Percentiles rank a stretch among this genome's conserved stretches.
These are phyloP conservation scores for Thymus mandschuricus DNA, from an alignment of 257 asterid genomes.

Conservation along the genomic window DNA sequence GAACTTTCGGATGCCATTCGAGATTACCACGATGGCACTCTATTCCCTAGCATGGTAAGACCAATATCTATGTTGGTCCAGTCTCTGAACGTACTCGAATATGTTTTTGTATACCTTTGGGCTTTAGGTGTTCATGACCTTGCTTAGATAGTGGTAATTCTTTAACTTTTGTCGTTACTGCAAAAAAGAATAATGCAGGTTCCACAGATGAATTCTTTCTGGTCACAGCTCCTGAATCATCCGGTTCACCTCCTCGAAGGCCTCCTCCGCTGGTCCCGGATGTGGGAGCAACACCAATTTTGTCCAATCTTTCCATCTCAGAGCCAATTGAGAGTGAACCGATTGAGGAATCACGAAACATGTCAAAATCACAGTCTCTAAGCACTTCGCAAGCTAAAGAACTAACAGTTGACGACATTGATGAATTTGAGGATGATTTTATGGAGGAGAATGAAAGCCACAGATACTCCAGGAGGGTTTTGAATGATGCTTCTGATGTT, in stretches of 20 bases:
- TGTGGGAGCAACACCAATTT: slow-evolving; percentile 54
- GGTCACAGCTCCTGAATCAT: slow-evolving; percentile 70
- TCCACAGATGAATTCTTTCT: slow-evolving; percentile 80
- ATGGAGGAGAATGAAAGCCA: slow-evolving; percentile 70
- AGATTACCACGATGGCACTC: slow-evolving; percentile 80
- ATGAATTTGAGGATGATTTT: slow-evolving; percentile 77
- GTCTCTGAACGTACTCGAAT: slow-evolving; percentile 2
- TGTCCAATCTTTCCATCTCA: slow-evolving; percentile 55
- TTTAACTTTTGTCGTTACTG: slow-evolving; percentile 34
- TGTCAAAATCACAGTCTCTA: slow-evolving; percentile 70
- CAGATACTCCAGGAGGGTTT: slow-evolving; percentile 90
- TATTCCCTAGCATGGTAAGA: slow-evolving; percentile 88
- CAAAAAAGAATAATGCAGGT: slow-evolving; percentile 82
- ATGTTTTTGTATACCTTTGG: background rate
- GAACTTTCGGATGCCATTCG: slow-evolving; percentile 97
- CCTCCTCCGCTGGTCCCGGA: slow-evolving; percentile 69
- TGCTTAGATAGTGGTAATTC: slow-evolving; percentile 14
- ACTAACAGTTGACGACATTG: slow-evolving; percentile 91
- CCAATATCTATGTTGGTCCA: slow-evolving; percentile 18
- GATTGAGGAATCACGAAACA: slow-evolving; percentile 58
- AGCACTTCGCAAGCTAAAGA: slow-evolving; percentile 65
- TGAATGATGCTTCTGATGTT: slow-evolving; percentile 92
- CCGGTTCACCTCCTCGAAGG: slow-evolving; percentile 95
- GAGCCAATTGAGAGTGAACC: slow-evolving; percentile 68
- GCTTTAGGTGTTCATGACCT: background rate